Conservation (phyloP, 2,329 filamentous ascomycete genomes). For the Zasmidium cellare region DNA sequence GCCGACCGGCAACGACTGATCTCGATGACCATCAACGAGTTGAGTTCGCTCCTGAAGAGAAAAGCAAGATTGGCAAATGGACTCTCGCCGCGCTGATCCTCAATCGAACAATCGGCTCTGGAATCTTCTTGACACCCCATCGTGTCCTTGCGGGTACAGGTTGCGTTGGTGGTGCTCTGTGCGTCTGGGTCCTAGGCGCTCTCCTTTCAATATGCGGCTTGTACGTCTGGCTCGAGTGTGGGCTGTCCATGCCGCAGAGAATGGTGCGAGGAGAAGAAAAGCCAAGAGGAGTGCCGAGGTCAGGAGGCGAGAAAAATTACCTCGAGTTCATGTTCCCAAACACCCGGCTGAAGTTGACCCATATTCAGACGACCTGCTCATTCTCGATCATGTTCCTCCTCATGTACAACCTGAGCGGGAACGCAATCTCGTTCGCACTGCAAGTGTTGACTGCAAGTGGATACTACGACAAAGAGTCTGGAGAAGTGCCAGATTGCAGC, state of each 20-base stretch:
- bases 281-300: slow-evolving; percentile 46
- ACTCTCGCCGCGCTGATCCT: slow-evolving; percentile 24
- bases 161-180: slow-evolving; percentile 33
- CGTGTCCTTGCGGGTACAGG: slow-evolving; percentile 25
- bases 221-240: slow-evolving; percentile 47
- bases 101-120: slow-evolving; percentile 29
- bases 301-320: slow-evolving; percentile 51
- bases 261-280: slow-evolving; percentile 36
- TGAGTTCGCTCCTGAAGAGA: slow-evolving; percentile 16
- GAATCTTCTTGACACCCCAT: slow-evolving; percentile 27
- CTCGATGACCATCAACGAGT: slow-evolving; percentile 22
- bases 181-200: slow-evolving; percentile 44
- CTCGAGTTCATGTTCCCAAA: slow-evolving; percentile 49
- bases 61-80: slow-evolving; percentile 23
- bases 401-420: slow-evolving; percentile 50
- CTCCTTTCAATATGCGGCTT: slow-evolving; percentile 38
- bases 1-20: slow-evolving; percentile 11
- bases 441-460: slow-evolving; percentile 40
- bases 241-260: slow-evolving; percentile 49
- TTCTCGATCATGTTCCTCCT: slow-evolving; percentile 49
- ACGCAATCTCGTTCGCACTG: slow-evolving; percentile 50
- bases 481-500: slow-evolving; percentile 25
- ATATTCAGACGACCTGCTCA: slow-evolving; percentile 40
- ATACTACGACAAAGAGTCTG: slow-evolving; percentile 18
- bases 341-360: slow-evolving; percentile 39